These are phyloP conservation scores for Elymus sibiricus DNA, from an alignment of 176 grass and related monocot species.

Conservation along the genomic window DNA sequence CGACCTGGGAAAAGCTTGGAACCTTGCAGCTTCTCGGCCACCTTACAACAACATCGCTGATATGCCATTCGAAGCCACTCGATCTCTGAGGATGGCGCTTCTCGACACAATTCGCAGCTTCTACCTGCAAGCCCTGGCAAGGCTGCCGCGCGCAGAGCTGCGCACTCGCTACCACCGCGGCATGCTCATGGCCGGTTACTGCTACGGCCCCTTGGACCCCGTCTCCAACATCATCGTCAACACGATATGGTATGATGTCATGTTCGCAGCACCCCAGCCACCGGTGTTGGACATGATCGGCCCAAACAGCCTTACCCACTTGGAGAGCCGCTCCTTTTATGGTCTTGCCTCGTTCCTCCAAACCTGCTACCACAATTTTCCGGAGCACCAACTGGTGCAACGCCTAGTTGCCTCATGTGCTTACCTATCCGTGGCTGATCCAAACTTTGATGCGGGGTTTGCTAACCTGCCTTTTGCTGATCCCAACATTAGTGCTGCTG, in stretches of 20 bases:
- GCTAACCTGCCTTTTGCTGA: neutral
- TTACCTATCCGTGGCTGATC: neutral
- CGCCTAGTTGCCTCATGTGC: neutral
- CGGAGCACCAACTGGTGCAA: neutral
- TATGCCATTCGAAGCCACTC: neutral
- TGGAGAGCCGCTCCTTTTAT: slow-evolving; percentile 14
- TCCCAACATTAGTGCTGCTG: neutral
- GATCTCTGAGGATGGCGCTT: neutral
- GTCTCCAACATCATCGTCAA: slow-evolving; percentile 14
- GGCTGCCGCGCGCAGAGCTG: neutral
- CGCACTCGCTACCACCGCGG: slow-evolving; percentile 23
- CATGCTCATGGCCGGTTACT: slow-evolving; percentile 24
- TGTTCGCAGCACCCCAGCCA: neutral
- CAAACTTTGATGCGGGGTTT: neutral
- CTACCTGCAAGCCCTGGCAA: slow-evolving; percentile 22
- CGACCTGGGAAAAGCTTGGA: neutral
- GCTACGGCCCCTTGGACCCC: slow-evolving; percentile 27
- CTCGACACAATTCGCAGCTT: slow-evolving; percentile 18
- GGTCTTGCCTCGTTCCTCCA: neutral
- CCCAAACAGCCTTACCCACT: neutral
- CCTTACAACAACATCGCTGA: neutral
- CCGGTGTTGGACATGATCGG: neutral
- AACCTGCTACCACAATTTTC: neutral
- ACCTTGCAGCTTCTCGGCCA: neutral
- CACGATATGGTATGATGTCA: slow-evolving; percentile 13